Percentiles rank a stretch among this genome's conserved stretches.
These are phyloP conservation scores for Blakeslea trispora DNA, from an alignment of 371 early-diverging fungal genomes.

Conservation along the genomic window DNA sequence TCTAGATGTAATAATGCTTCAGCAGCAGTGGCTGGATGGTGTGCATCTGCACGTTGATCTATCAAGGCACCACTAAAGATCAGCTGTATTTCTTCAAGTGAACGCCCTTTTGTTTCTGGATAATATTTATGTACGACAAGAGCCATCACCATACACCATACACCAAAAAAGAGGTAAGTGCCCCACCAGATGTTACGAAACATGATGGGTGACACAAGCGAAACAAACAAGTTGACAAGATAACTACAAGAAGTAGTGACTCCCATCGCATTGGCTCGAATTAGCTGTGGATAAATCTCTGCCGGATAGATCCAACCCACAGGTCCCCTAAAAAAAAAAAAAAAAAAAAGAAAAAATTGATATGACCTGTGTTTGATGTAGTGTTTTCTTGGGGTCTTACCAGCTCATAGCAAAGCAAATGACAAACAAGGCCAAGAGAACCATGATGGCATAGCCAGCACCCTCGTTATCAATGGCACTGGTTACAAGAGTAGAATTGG, in stretches of 20 bases:
- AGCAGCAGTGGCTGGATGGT: slow-evolving; percentile 54
- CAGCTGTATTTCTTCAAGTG: slow-evolving; percentile 50
- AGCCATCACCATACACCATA: slow-evolving; percentile 59
- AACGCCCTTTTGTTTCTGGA: slow-evolving; percentile 75
- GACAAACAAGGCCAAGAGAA: slow-evolving; percentile 65
- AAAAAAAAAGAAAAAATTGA: no score
- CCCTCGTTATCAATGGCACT: slow-evolving; percentile 1
- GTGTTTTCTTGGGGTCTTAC: slow-evolving; percentile 8
- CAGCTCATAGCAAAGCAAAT: slow-evolving; percentile 79
- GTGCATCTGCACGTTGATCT: slow-evolving; percentile 46
- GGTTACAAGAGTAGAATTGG: slow-evolving; percentile 43
- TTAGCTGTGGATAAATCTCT: slow-evolving; percentile 51
- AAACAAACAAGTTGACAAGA: slow-evolving; percentile 69
- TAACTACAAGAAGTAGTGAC: slow-evolving; percentile 87
- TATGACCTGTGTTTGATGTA: no score
- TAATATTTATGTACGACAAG: slow-evolving; percentile 63
- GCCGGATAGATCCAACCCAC: slow-evolving; percentile 90
- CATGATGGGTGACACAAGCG: slow-evolving; percentile 61
- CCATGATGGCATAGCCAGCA: slow-evolving; percentile 53
- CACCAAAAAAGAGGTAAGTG: slow-evolving; percentile 64
- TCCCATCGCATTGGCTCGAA: slow-evolving; percentile 80
- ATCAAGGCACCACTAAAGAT: slow-evolving; percentile 51
- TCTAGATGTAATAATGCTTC: slow-evolving; percentile 38
- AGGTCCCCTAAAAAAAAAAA: slow-evolving; percentile 63
- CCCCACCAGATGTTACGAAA: slow-evolving; percentile 57